Base-by-base conservation (phyloP, 192 early-diverging fungal species). In the Dissophora globulifera region DNA sequence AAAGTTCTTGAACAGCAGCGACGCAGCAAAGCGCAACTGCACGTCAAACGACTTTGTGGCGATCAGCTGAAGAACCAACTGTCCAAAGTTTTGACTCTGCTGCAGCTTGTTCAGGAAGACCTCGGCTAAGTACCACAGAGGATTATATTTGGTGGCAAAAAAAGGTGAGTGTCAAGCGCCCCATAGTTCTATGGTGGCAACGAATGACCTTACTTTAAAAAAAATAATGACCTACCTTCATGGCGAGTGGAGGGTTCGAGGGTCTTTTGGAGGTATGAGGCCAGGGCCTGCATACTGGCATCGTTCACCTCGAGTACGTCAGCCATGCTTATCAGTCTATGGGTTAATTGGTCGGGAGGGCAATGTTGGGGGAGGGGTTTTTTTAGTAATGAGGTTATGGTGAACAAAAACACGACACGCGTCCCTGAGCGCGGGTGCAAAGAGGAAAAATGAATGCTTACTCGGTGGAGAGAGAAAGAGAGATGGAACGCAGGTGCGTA, bases 1-100 rank as follows among this genome's bases (percentile, higher is more conserved):
- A 84, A 90, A 95, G 81, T 99, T 99, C 83, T 99, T 99, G 82
- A 99, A 98, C 64, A 93, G 91, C 50, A 99, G 79, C 20, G 93
- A 86, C 6, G 89, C 93, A 4, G 95, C 88, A 66, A 94, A 89
- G 45, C 93, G 88, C 5, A 93, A 80, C 32, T 82, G 86, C 20
- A 53, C 66, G 67, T 93, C 91, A 13, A 80, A 80, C 1, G 63
- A 52, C 48, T 84, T 75, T 69, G 81, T 85, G 52, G 83, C 84
- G 32, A 95, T 87, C n/a, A 99, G 79, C 61, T 90, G 84, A 43
- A 99, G 74, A 16, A 97, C 62, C 15, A 65, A 50, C 30, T 63
- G 57, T n/a, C 67, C 72, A 54, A 70, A 71, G 59, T 67, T 74
- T 51, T 69, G 67, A 23, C 50, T 79, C 31, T 67, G 35, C 26